These are phyloP conservation scores for Leccinum incarnatum DNA, from an alignment of 768 basidiomycete species.

Conservation along the genomic window DNA sequence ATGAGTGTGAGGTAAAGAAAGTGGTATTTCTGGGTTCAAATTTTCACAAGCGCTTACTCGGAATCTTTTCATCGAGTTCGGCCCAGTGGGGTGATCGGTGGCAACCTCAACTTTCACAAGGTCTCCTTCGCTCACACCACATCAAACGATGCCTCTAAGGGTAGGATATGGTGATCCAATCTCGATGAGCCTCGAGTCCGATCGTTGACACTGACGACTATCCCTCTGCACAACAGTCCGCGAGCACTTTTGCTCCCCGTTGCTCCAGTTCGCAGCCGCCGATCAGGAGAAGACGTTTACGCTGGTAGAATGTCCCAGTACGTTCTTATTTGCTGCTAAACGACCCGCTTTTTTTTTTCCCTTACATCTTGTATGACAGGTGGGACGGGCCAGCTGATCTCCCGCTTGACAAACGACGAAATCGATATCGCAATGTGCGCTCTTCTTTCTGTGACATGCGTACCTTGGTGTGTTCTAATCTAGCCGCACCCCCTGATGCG, in stretches of 20 bases:
- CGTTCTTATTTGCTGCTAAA: conserved; percentile 10
- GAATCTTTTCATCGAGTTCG: too few relatives aligned
- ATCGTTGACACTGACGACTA: conserved; percentile 5
- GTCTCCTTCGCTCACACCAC: background rate
- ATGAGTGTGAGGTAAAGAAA: too few relatives aligned
- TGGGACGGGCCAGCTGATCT: conserved; percentile 83
- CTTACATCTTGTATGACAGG: conserved; percentile 39
- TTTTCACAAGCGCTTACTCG: too few relatives aligned
- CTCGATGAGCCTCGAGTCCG: background rate
- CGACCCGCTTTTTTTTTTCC: background rate
- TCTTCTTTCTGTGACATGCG: background rate
- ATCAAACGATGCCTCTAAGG: conserved; percentile 24
- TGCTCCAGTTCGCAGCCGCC: conserved; percentile 76
- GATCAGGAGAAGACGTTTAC: conserved; percentile 74
- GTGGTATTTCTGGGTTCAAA: background rate
- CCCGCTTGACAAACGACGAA: conserved; percentile 67
- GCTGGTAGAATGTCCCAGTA: conserved; percentile 88
- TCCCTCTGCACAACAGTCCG: conserved; percentile 47
- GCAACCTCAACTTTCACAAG: background rate
- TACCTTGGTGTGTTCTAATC: background rate
- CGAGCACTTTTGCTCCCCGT: conserved; percentile 90
- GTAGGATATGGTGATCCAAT: conserved; percentile 31
- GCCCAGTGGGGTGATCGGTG: too few relatives aligned
- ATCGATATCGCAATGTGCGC: conserved; percentile 81
- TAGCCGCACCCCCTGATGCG: background rate